Conservation (phyloP, 1,284 basidiomycete genomes). For the Cyathus pygmaeus region DNA sequence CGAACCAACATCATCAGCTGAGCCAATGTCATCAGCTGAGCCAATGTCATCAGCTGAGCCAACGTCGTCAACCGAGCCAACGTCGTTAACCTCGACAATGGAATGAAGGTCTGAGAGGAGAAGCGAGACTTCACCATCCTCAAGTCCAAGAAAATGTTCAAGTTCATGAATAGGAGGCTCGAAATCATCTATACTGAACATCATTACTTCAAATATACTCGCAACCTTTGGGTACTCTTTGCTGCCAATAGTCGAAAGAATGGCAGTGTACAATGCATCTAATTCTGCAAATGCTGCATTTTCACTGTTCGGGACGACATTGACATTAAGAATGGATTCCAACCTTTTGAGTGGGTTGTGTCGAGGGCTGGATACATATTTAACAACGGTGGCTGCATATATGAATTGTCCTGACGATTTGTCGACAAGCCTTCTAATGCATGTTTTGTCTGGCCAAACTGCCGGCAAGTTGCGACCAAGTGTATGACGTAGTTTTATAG, state of each 20-base stretch:
- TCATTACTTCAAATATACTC: neutral
- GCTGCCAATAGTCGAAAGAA: neutral
- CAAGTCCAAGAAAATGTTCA: too few species aligned
- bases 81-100: too few species aligned
- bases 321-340: neutral
- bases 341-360: neutral
- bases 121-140: too few species aligned
- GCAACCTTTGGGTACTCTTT: neutral
- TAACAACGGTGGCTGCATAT: neutral
- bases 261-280: neutral
- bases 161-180: too few species aligned
- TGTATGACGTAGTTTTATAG: neutral
- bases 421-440: neutral
- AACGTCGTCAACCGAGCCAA: too few species aligned
- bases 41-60: too few species aligned
- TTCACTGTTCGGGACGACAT: neutral
- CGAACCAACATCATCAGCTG: too few species aligned
- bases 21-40: too few species aligned
- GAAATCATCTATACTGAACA: too few species aligned
- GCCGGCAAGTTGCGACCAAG: neutral
- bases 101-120: too few species aligned
- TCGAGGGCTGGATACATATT: neutral
- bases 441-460: neutral
- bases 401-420: neutral
- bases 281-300: neutral